Evolutionary conservation across 2,329 filamentous ascomycete species (phyloP).

Genomic region (Fusarium phyllophilum): DNA sequence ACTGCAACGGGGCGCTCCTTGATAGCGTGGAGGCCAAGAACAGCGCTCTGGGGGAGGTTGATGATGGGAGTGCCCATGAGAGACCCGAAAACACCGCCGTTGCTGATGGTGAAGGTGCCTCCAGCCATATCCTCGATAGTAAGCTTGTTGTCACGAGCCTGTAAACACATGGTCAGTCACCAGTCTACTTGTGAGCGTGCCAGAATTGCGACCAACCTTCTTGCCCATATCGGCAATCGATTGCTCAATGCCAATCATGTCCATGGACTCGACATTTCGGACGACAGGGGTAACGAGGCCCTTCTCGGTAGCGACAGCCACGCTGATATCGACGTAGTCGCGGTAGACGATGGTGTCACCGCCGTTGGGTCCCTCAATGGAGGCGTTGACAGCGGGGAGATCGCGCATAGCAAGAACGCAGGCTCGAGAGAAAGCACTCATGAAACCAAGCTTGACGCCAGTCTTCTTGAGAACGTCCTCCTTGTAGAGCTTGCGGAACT

Average conservation of each 20-base stretch:
- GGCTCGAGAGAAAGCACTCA: constrained; percentile 95
- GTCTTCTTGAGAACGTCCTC: constrained; percentile 96
- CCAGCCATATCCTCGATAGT: constrained; percentile 99
- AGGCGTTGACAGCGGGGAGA: constrained; percentile 93
- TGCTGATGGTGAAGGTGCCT: constrained; percentile 97
- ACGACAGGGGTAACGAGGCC: constrained; percentile 97
- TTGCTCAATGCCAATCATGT: constrained; percentile 89
- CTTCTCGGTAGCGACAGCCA: constrained; percentile 97
- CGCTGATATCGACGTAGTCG: constrained; percentile 97
- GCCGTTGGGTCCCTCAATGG: constrained; percentile 93
- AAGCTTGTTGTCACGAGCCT: constrained; percentile 92
- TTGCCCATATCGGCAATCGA: constrained; percentile 93
- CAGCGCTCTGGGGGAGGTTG: constrained; percentile 92
- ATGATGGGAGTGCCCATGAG: constrained; percentile 99
- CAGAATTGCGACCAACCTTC: constrained; percentile 69
- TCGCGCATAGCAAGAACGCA: constrained; percentile 93
- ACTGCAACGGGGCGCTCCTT: constrained; percentile 92
- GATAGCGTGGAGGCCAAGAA: constrained; percentile 93
- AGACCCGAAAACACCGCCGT: constrained; percentile 95
- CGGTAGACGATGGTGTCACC: constrained; percentile 98
- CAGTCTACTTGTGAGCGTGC: no score
- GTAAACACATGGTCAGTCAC: neutral
- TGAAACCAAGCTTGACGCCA: constrained; percentile 98
- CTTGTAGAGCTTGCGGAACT: constrained; percentile 97
- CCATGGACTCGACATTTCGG: constrained; percentile 88